Conservation (phyloP, 169 alveolate species). For the Cryptosporidium canis region DNA sequence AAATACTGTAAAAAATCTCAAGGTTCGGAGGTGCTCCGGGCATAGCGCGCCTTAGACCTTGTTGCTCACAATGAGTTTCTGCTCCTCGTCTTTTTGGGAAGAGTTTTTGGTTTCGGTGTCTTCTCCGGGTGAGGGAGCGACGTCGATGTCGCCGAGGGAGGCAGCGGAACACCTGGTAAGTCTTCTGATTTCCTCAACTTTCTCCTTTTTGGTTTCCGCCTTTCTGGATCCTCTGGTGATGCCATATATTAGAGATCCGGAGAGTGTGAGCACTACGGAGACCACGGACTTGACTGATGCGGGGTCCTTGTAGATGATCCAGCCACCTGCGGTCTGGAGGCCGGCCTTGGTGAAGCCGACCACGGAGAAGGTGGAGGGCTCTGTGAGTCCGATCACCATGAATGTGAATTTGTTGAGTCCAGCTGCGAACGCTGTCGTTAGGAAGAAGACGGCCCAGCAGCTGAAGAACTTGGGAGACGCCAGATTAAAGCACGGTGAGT, state of each 20-base stretch:
- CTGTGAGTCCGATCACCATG: slow-evolving; percentile 68
- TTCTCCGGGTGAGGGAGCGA: neutral
- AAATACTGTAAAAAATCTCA: neutral
- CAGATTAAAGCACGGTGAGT: slow-evolving; percentile 54
- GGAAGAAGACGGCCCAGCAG: slow-evolving; percentile 32
- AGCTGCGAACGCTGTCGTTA: slow-evolving; percentile 64
- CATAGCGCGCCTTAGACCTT: neutral
- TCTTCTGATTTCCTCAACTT: slow-evolving; percentile 52
- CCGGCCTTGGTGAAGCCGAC: slow-evolving; percentile 58
- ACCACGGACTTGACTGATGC: slow-evolving; percentile 16
- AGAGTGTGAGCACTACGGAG: slow-evolving; percentile 44
- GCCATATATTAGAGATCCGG: slow-evolving; percentile 69
- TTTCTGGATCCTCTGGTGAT: slow-evolving; percentile 40
- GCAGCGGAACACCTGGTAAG: slow-evolving; percentile 70
- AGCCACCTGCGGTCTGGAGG: slow-evolving; percentile 59
- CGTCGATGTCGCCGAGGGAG: slow-evolving; percentile 55
- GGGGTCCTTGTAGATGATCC: slow-evolving; percentile 67
- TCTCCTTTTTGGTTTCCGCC: slow-evolving; percentile 27
- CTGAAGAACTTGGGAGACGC: slow-evolving; percentile 25
- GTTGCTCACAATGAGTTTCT: slow-evolving; percentile 32
- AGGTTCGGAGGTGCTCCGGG: neutral
- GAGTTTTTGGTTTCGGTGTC: neutral
- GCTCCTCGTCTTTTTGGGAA: neutral
- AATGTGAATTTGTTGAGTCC: slow-evolving; percentile 66
- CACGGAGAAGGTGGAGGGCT: slow-evolving; percentile 70